Evolutionary conservation across 805 yeast species (phyloP), one percentile per base, ranked within the genome.

Genomic region (Pichia scutulata): DNA sequence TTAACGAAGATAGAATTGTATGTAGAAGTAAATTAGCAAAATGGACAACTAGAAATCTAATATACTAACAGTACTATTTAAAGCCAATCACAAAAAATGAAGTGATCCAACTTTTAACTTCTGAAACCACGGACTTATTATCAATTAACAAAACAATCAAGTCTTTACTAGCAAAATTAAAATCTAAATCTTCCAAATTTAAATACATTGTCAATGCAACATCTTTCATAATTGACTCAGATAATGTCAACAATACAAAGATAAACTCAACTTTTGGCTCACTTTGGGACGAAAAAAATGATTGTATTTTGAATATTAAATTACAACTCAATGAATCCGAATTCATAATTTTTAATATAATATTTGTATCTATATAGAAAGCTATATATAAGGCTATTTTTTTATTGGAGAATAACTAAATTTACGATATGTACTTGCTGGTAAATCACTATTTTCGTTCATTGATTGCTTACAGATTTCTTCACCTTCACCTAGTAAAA

Each of bases 271-370:
- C 55, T n/a, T 67, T 78, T 44, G 84, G 82, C 12, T 75, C 82
- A 0, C 66, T 74, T 5, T 82, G 86, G 86, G 81, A 81, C 54
- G 59, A 68, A 9, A 64, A 67, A 13, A 78, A 70, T 43, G 89
- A 82, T 61, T 87, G 86, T 2, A 65, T 70, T 33, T 64, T 74
- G 13, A 70, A 70, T 23, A 50, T 75, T 21, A 66, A 65, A 46
- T 50, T 72, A 14, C 55, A 57, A 7, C 37, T 53, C 9, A 60
- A 56, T n/a, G 54, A 53, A 3, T 43, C 46, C 5, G 47, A 48
- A 19, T 52, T 57, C 44, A 57, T 62, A 42, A 33, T 52, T 19
- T 25, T 44, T 9, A 42, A 44, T n/a, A 43, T 50, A 18, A 7
- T 46, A 18, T 55, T 51, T 22, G 36, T 52, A 8, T 33, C 50